A percentile compares a stretch with the other conserved stretches of the same genome.
These are phyloP conservation scores for Suillus paluster DNA, from an alignment of 768 basidiomycete species.

Conservation along the genomic window DNA sequence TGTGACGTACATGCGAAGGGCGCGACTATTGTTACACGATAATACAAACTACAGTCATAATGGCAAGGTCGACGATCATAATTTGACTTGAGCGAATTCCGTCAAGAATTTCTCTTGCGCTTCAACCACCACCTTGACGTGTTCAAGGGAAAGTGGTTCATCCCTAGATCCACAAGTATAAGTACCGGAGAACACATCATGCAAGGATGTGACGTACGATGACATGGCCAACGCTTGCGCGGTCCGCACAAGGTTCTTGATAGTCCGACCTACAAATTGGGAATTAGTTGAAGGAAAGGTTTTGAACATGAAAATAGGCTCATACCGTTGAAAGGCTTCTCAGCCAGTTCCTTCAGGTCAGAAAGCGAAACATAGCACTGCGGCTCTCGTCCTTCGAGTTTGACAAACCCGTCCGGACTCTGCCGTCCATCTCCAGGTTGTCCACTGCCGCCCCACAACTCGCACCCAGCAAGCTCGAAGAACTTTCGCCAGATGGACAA, in stretches of 20 bases:
- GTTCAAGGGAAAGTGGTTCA: constrained; percentile 19
- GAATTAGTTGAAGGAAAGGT: neutral
- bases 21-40: neutral
- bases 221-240: constrained; percentile 35
- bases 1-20: neutral
- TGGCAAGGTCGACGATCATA: neutral
- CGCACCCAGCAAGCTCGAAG: constrained; percentile 23
- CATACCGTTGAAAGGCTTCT: constrained; percentile 33
- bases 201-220: constrained; percentile 15
- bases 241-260: constrained; percentile 38
- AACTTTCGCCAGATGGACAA: constrained; percentile 29
- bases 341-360: constrained; percentile 28
- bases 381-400: constrained; percentile 14
- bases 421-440: neutral
- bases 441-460: constrained; percentile 12
- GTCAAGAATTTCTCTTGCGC: constrained; percentile 32
- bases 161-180: constrained; percentile 6
- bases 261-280: constrained; percentile 24
- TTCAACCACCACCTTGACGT: constrained; percentile 28
- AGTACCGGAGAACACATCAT: neutral
- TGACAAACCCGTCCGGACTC: constrained; percentile 12
- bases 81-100: constrained; percentile 17
- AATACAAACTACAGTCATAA: neutral
- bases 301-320: neutral
- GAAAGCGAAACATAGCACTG: constrained; percentile 11